A percentile compares a stretch with the other conserved stretches of the same genome.
Conservation (phyloP, 768 basidiomycete genomes). For the Rhodotorula babjevae region DNA sequence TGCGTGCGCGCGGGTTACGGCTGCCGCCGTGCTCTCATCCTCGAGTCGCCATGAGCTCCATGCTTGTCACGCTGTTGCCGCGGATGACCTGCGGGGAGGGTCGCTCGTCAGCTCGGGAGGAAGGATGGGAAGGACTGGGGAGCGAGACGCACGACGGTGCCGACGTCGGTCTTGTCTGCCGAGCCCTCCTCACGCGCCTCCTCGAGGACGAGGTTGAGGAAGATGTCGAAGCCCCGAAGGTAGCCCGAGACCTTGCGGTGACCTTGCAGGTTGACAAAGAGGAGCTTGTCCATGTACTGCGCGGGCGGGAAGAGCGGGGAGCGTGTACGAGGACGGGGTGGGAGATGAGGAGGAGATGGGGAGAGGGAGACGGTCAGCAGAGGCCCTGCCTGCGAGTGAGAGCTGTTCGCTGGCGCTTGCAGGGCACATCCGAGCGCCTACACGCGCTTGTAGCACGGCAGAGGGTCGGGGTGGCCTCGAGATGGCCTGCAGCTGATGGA, state of each 20-base stretch:
- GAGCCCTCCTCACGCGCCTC: constrained; percentile 87
- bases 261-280: constrained; percentile 73
- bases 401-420: no score
- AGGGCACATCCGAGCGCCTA: no score
- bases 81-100: constrained; percentile 69
- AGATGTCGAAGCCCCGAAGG: constrained; percentile 94
- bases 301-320: not conserved
- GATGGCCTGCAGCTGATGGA: not conserved
- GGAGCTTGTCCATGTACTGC: constrained; percentile 98
- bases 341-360: not conserved
- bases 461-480: no score
- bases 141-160: constrained; percentile 70
- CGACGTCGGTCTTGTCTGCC: constrained; percentile 66
- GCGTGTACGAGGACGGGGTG: not conserved
- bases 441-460: no score
- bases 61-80: constrained; percentile 91
- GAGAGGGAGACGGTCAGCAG: not conserved
- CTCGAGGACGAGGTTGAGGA: constrained; percentile 95
- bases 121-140: not conserved
- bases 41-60: constrained; percentile 58
- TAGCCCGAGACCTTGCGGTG: constrained; percentile 93
- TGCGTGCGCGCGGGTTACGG: not conserved
- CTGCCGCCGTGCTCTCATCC: not conserved
- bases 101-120: not conserved
- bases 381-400: no score